Conservation (phyloP, 768 basidiomycete genomes). For the Lentinus tigrinus region DNA sequence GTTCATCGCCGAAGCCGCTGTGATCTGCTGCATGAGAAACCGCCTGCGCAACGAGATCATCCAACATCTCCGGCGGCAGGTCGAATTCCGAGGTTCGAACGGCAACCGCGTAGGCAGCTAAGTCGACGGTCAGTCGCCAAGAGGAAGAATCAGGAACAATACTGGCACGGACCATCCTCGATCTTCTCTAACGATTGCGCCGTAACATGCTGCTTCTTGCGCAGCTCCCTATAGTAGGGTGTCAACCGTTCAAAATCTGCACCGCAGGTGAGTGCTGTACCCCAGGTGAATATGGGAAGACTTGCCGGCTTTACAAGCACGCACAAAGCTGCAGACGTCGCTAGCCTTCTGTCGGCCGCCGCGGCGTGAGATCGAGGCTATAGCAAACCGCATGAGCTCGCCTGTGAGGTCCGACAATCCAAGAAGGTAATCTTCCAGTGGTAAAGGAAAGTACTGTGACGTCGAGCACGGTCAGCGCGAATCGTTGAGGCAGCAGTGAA, state of each 20-base stretch:
- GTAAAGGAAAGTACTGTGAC: constrained; percentile 70
- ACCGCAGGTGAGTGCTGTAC: not conserved
- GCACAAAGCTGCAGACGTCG: constrained; percentile 68
- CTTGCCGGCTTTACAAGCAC: constrained; percentile 70
- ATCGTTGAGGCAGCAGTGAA: not conserved
- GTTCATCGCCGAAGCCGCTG: constrained; percentile 8
- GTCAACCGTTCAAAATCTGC: constrained; percentile 79
- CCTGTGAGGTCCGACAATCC: constrained; percentile 95
- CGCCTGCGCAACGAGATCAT: constrained; percentile 57
- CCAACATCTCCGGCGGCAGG: constrained; percentile 62
- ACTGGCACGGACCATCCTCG: constrained; percentile 68
- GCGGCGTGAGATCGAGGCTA: constrained; percentile 70
- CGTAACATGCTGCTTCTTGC: constrained; percentile 88
- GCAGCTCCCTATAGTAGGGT: constrained; percentile 67
- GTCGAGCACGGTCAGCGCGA: not conserved
- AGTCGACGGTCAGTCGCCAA: not conserved
- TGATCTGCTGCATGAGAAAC: constrained; percentile 11
- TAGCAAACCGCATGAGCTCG: constrained; percentile 94
- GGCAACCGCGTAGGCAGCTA: constrained; percentile 72
- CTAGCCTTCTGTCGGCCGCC: constrained; percentile 64
- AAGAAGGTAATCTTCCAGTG: constrained; percentile 83
- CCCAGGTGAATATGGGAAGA: not conserved
- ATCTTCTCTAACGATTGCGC: constrained; percentile 90
- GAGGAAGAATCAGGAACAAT: not conserved
- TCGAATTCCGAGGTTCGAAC: constrained; percentile 76